Evolutionary conservation across 75 land plant genomes (phyloP), one percentile per base, ranked within the genome.

Genomic region (Picea glauca): DNA sequence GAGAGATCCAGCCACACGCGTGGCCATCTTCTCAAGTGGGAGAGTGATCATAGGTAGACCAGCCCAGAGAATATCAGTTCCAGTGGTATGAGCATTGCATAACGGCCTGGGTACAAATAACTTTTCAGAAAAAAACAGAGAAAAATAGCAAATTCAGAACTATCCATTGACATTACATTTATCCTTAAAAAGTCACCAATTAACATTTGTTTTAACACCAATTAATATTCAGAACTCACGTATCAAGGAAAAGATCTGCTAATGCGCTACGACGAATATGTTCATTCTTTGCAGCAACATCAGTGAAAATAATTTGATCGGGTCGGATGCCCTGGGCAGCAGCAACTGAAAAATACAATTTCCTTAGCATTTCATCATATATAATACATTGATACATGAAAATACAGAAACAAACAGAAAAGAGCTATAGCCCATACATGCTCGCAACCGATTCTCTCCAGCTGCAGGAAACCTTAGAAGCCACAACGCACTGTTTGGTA

Each of bases 11-110:
- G 99, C 99, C 31, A 95, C 99, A 50, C 98, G 93, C 5, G 96
- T 98, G 46, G 99, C 99, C 98, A 98, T 95, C 65, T 98, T 98
- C 80, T 98, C 96, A 20, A 98, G 88, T 3, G 99, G 99, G 14
- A 98, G 82, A 2, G 99, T 95, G 40, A 98, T 73, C 91, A 98
- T 95, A 3, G 99, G 99, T 43, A 98, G 75, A 70, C 99, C 99
- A 65, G 98, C 99, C 99, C 99, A 98, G 33, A 98, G 81, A 57
- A 98, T 84, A 85, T 98, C 99, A 5, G 98, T 98, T 7, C 98
- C 98, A 20, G 98, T 98, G 15, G 99, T 98, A 83, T 98, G 99
- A 2, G 94, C 99, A 80, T 98, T 98, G 89, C 99, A 98, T 46
- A 98, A 78, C 3, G 99, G 99, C 82, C 98, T 98, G 83, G 60